Base-by-base conservation (phyloP, 2,329 filamentous ascomycete genomes). In the Dactylellina drechsleri region DNA sequence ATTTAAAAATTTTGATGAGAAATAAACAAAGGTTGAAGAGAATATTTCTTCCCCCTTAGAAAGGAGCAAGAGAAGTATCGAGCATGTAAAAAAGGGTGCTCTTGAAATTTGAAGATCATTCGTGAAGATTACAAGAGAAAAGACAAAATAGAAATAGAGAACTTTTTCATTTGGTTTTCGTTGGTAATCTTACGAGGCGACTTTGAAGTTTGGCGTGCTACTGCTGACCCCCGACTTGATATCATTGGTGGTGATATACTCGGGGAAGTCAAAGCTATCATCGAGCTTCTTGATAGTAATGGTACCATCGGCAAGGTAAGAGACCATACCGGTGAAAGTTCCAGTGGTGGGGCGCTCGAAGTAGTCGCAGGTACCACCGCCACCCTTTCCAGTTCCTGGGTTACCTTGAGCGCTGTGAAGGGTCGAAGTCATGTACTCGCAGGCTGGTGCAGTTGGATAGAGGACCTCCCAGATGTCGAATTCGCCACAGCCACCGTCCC, bases 401-500 rank as follows among this genome's bases (percentile, higher is more conserved):
- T 73, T 76, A 26, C 79, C 79, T 62, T 80, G 78, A 41, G 73
- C 52, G 76, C 85, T 83, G 82, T 93, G 91, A 78, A 92, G 84
- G 15, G 90, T 91, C 45, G 88, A 89, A 83, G 91, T 92, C 82
- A 87, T 87, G 79, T 87, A 87, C 50, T 83, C 85, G 80, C 90
- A 87, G 28, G 90, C 91, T 57, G 58, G 53, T 0, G 85, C 81
- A 74, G 86, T 84, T 47, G 57, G 54, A 43, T 74, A 67, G 47
- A 93, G 86, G 23, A 91, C 85, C 83, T 93, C 91, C 79, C 90
- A 89, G 64, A 93, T 85, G 79, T 94, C 91, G 76, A 91, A 87
- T 83, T 94, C 91, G 78, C 90, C 91, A 80, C 91, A 93, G 43
- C 87, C 88, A 79, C 80, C 84, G 12, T 82, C 82, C 90, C 90